These are phyloP conservation scores for Rhizodiscina lignyota DNA, from an alignment of 495 filamentous ascomycete species.

Conservation along the genomic window DNA sequence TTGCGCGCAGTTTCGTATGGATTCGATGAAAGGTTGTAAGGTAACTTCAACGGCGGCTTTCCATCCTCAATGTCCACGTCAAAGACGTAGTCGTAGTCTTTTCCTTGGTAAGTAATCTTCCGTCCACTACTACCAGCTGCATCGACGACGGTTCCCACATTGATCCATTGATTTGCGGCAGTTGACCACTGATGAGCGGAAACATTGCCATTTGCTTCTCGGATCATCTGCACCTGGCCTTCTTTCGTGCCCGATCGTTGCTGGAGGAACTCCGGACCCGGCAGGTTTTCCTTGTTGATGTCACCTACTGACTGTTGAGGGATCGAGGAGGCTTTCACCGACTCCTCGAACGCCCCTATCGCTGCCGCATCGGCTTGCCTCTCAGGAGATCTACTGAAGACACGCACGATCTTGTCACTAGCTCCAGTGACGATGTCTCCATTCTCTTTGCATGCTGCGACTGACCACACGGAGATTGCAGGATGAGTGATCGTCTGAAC, in stretches of 20 bases:
- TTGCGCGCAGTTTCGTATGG: slow-evolving; percentile 83
- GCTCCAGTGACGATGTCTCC: slow-evolving; percentile 88
- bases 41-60: slow-evolving; percentile 81
- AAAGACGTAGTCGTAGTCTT: slow-evolving; percentile 95
- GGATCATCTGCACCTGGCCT: slow-evolving; percentile 84
- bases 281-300: slow-evolving; percentile 79
- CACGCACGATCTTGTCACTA: slow-evolving; percentile 71
- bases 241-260: slow-evolving; percentile 75
- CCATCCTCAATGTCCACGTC: slow-evolving; percentile 97
- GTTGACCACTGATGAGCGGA: slow-evolving; percentile 26
- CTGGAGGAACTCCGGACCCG: slow-evolving; percentile 68
- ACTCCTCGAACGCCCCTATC: slow-evolving; percentile 55
- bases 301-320: slow-evolving; percentile 65
- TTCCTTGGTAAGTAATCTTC: slow-evolving; percentile 58
- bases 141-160: slow-evolving; percentile 86
- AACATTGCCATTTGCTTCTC: slow-evolving; percentile 59
- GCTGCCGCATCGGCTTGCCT: slow-evolving; percentile 46
- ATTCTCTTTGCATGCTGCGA: slow-evolving; percentile 61
- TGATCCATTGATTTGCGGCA: slow-evolving; percentile 54
- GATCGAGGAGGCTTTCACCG: slow-evolving; percentile 68
- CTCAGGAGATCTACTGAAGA: slow-evolving; percentile 64
- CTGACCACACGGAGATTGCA: slow-evolving; percentile 89
- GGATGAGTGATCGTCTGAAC: slow-evolving; percentile 95
- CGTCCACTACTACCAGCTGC: slow-evolving; percentile 64
- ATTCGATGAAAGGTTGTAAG: slow-evolving; percentile 84